phyloP scores from a whole-genome alignment of 208 protist species.

The Trypanosoma melophagium region DNA sequence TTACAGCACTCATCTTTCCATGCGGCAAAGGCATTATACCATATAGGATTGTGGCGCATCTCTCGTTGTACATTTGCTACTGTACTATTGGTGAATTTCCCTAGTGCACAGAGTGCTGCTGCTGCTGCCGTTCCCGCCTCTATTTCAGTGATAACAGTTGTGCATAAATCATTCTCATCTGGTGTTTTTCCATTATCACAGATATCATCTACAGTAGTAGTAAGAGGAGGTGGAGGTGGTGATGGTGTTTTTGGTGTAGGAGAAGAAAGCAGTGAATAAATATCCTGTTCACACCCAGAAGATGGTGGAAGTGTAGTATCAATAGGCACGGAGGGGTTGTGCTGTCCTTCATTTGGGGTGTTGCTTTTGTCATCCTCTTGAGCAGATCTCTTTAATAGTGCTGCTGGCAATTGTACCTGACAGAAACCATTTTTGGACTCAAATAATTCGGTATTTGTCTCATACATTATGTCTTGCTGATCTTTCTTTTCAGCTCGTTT shows the following conservation, averaged over 20 bases:
- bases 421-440: background rate
- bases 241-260: no score
- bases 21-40: slow-evolving; percentile 37
- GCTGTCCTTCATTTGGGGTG: no score
- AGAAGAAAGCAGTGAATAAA: no score
- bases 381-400: no score
- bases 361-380: no score
- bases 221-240: background rate
- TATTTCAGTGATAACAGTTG: slow-evolving; percentile 24
- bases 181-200: background rate
- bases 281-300: no score
- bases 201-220: background rate
- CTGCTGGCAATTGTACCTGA: no score
- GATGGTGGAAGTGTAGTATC: no score
- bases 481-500: background rate
- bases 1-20: slow-evolving; percentile 62
- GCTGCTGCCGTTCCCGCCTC: slow-evolving; percentile 44
- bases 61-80: slow-evolving; percentile 49
- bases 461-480: background rate
- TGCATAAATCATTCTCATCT: background rate
- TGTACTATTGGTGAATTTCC: slow-evolving; percentile 58
- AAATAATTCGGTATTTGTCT: background rate
- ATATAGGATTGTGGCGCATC: slow-evolving; percentile 63
- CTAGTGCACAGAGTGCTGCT: slow-evolving; percentile 64
- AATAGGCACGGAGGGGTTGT: no score